Percentiles rank a stretch among this genome's conserved stretches.
phyloP scores from a whole-genome alignment of 179 eudicot genomes.

The Camellia oleifera region DNA sequence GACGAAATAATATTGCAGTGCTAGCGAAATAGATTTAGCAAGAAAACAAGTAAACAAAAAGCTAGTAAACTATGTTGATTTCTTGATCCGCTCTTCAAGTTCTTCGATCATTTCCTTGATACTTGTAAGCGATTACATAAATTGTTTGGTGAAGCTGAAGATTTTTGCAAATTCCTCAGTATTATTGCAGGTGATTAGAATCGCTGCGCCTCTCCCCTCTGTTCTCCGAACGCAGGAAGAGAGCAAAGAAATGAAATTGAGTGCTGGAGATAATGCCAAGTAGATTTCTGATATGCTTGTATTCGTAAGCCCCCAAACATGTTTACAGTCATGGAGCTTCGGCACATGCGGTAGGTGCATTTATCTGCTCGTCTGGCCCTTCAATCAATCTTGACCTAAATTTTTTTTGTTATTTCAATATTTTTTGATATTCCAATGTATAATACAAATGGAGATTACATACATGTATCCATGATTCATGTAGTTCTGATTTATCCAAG shows the following conservation, averaged over 20 bases:
- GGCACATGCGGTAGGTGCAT: neutral
- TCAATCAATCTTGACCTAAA: too few species aligned
- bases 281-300: neutral
- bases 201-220: slow-evolving; percentile 66
- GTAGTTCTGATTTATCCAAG: too few species aligned
- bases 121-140: too few species aligned
- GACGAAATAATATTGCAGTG: neutral
- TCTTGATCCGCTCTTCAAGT: slow-evolving; percentile 1
- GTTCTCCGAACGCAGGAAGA: slow-evolving; percentile 45
- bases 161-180: neutral
- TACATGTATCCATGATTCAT: neutral
- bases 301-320: neutral
- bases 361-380: neutral
- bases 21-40: neutral
- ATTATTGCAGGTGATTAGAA: slow-evolving; percentile 43
- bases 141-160: neutral
- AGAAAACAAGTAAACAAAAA: too few species aligned
- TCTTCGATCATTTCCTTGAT: neutral
- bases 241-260: neutral
- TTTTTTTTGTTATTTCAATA: neutral
- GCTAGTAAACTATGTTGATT: too few species aligned
- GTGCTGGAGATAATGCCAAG: slow-evolving; percentile 5
- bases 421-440: neutral
- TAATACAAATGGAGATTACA: neutral
- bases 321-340: neutral